Base-by-base conservation (phyloP, 805 yeast genomes). In the Starmerella gropengiesseri region DNA sequence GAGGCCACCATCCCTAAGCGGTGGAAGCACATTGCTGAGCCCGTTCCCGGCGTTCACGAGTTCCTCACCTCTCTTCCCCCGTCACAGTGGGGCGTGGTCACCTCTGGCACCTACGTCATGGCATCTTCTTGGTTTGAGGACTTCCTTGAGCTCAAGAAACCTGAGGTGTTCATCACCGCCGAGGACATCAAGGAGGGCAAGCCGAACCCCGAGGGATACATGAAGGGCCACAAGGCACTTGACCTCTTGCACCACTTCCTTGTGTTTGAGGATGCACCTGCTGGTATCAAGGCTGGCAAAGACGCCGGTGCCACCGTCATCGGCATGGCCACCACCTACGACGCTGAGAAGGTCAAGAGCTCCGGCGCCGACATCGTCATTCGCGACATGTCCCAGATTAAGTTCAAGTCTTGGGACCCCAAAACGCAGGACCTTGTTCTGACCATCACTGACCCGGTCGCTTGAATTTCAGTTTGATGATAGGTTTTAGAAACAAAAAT, bases 241-340 rank as follows among this genome's bases (percentile, higher is more conserved):
- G 44, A 60, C 45, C 65, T 65, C 39, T 23, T 16, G 31, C 49
- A 57, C 31, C 63, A 66, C 43, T 68, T 64, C 54, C 66, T 66
- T 23, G 77, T 82, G 32, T 83, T 83, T 57, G 94, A 83, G 66
- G 94, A 83, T 60, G 93, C 94, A 35, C 89, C 86, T 46, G 87
- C 91, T 38, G 94, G 94, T 59, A 75, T 82, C 50, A 64, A 73
- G 55, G 89, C 94, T 30, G 94, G 93, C 58, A 75, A 76, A 59
- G 81, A 72, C 43, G 87, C 91, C 20, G 93, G 87, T 46, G 85
- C 91, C 60, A 69, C 73, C 58, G 79, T 81, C 47, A 75, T 83
- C 54, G 94, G 93, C 58, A 78, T 83, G 62, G 81, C 87, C 52
- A 78, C 89, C 48, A 77, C 91, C 42, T 81, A 80, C 62, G 76